Evolutionary conservation across 306 rosid species (phyloP), one percentile per base, ranked within the genome.

Genomic region (Inga oerstediana): DNA sequence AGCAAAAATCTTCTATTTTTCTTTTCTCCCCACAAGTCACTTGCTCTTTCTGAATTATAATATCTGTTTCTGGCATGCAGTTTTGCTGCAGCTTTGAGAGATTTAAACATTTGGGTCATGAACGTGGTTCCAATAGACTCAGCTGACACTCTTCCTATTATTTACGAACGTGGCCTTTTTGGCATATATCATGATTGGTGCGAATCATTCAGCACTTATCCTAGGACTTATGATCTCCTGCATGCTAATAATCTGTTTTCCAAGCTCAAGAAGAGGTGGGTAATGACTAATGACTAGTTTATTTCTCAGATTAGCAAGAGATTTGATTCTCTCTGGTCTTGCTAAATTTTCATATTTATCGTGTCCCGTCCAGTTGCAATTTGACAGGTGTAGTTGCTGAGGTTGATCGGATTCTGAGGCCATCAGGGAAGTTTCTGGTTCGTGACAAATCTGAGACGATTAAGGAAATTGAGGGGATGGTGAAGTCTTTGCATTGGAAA

Each of bases 121-220:
- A 97, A 97, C 61, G 97, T 97, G 66, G 97, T 97, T 81, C 27
- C 97, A 64, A 85, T 94, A 80, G 93, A 94, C 85, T 76, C 99
- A 7, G 87, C 98, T 7, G 99, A 97, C 65, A 97, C 99, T 2
- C 92, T 97, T 51, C 98, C 99, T 76, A 85, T 94, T 64, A 94
- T 97, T 74, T 97, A 82, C 19, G 99, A 97, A 78, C 92, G 98
- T 61, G 99, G 99, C 80, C 91, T 97, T 65, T 94, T 94, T 51
- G 99, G 99, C 34, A 94, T 92, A 80, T 97, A 97, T 71, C 99
- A 97, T 75, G 98, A 97, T 88, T 97, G 99, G 99, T 97, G 99
- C 4, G 94, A 94, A 78, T 92, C 99, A 51, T 94, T 94, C 87
- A 94, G 88, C 90, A 90, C 99, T 72, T 97, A 97, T 75, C 99